Percentiles rank a stretch among this genome's conserved stretches.
These are phyloP conservation scores for Vairimorpha necatrix DNA, from an alignment of 371 early-diverging fungal species.

Conservation along the genomic window DNA sequence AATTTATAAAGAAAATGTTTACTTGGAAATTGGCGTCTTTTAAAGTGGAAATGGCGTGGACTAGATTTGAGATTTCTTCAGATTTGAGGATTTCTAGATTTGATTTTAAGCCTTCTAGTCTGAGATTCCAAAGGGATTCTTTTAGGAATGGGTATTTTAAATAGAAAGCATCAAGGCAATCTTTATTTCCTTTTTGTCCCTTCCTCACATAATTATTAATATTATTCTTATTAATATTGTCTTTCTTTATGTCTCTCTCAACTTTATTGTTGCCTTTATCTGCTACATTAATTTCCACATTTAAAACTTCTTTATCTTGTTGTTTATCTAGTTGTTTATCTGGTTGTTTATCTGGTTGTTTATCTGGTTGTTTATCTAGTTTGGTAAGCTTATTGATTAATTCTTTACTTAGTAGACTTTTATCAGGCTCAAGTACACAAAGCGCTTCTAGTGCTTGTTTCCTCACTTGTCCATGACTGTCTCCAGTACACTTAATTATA, in stretches of 20 bases:
- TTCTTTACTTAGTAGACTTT: neutral
- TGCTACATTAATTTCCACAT: neutral
- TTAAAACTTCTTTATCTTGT: neutral
- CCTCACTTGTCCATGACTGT: conserved; percentile 21
- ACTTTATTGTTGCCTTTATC: neutral
- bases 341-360: neutral
- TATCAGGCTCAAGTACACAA: neutral
- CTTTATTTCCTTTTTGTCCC: neutral
- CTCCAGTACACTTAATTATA: conserved; percentile 15
- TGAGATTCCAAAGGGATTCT: conserved; percentile 30
- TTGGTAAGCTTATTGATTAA: neutral
- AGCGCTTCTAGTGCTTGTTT: conserved; percentile 16
- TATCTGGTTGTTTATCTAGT: neutral
- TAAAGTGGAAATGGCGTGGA: neutral
- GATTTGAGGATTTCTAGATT: neutral
- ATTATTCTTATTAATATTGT: neutral
- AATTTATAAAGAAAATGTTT: neutral
- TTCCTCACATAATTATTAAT: neutral
- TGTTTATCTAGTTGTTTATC: neutral
- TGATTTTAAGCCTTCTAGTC: conserved; percentile 4
- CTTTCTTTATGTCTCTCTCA: neutral
- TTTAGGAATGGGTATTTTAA: conserved; percentile 35
- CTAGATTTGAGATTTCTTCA: neutral
- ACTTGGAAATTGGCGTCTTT: conserved; percentile 16
- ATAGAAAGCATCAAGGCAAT: conserved; percentile 11